A percentile compares a stretch with the other conserved stretches of the same genome.
These are phyloP conservation scores for Helminthosporium solani DNA, from an alignment of 2,329 filamentous ascomycete species.

Conservation along the genomic window DNA sequence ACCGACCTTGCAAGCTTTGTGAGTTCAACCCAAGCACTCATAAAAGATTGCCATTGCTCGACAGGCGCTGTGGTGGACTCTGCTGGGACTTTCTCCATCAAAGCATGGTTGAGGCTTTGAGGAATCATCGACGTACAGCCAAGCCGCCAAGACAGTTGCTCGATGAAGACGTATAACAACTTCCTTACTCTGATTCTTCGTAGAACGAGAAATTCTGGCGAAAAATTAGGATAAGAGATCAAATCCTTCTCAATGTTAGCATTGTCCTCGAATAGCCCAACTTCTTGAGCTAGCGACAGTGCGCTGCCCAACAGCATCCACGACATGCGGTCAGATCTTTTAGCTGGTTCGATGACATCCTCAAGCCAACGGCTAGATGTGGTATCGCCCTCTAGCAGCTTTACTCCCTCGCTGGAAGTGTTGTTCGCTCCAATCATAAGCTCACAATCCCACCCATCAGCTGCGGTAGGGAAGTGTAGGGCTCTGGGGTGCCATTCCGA, in stretches of 20 bases:
- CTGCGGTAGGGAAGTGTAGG: conserved; percentile 55
- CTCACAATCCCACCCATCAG: conserved; percentile 58
- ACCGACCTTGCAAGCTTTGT: conserved; percentile 52
- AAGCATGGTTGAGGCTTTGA: conserved; percentile 44
- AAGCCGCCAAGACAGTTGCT: conserved; percentile 54
- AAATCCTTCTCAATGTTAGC: conserved; percentile 39
- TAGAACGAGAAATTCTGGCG: conserved; percentile 30
- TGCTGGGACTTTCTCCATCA: conserved; percentile 44
- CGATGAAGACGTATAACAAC: conserved; percentile 49
- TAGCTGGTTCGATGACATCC: conserved; percentile 57
- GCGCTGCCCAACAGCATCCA: conserved; percentile 61
- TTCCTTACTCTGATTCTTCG: conserved; percentile 38
- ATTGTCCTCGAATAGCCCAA: conserved; percentile 52
- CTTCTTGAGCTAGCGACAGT: conserved; percentile 54
- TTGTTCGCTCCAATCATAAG: conserved; percentile 48
- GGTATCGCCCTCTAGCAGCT: conserved; percentile 36
- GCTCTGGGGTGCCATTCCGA: conserved; percentile 59
- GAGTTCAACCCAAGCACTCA: conserved; percentile 52
- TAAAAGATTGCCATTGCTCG: conserved; percentile 53
- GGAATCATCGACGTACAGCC: conserved; percentile 55
- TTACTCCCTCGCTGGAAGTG: conserved; percentile 38
- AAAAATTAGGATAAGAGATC: conserved; percentile 35
- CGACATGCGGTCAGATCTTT: conserved; percentile 59
- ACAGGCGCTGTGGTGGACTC: conserved; percentile 39
- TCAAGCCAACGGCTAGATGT: conserved; percentile 51